Percentiles rank a stretch among this genome's conserved stretches.
These are phyloP conservation scores for Colletotrichum coccodes DNA, from an alignment of 2,329 filamentous ascomycete species.

Conservation along the genomic window DNA sequence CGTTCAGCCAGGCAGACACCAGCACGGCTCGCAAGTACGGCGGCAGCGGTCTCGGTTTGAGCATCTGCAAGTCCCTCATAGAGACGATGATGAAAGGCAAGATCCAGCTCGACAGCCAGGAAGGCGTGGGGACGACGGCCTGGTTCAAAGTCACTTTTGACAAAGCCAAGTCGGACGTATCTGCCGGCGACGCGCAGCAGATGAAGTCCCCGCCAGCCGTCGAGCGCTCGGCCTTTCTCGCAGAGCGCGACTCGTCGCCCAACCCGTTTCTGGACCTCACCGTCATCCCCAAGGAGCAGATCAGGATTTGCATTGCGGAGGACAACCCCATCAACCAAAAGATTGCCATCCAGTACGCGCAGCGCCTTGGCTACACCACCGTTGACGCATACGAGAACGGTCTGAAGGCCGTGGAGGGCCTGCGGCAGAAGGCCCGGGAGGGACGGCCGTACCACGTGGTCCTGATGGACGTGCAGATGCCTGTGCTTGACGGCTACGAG, in stretches of 20 bases:
- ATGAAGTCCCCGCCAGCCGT: conserved; percentile 47
- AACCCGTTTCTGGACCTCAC: conserved; percentile 73
- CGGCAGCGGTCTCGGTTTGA: conserved; percentile 88
- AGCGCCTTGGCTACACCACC: conserved; percentile 81
- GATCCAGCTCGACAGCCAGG: conserved; percentile 83
- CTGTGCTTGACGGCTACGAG: conserved; percentile 90
- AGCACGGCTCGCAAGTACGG: conserved; percentile 92
- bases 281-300: conserved; percentile 77
- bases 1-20: conserved; percentile 92
- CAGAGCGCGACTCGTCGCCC: conserved; percentile 50
- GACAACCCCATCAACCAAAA: conserved; percentile 96
- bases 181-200: conserved; percentile 63
- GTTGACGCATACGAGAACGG: conserved; percentile 94
- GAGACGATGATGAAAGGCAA: conserved; percentile 90
- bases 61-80: conserved; percentile 94
- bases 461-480: conserved; percentile 98
- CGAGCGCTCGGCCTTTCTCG: conserved; percentile 44
- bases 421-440: conserved; percentile 77
- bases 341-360: conserved; percentile 91
- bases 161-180: conserved; percentile 75
- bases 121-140: conserved; percentile 75
- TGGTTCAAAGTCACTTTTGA: conserved; percentile 89
- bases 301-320: conserved; percentile 92
- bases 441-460: conserved; percentile 87
- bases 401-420: conserved; percentile 84